Percentiles rank a stretch among this genome's conserved stretches.
These are phyloP conservation scores for Coniochaeta sp. DNA, from an alignment of 2,329 filamentous ascomycete species.

Conservation along the genomic window DNA sequence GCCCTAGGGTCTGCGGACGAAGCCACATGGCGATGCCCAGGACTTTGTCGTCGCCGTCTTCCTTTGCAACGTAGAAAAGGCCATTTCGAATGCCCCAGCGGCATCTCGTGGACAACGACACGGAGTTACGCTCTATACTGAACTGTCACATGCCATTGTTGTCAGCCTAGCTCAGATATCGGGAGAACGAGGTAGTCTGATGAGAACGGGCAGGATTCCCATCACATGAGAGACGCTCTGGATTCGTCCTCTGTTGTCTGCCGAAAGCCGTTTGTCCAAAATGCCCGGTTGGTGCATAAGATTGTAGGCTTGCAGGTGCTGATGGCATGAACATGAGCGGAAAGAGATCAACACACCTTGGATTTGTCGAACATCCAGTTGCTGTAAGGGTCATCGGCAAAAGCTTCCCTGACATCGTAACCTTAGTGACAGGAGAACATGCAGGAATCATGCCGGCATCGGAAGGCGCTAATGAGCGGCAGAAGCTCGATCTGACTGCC, in stretches of 20 bases:
- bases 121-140: slow-evolving; percentile 50
- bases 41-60: slow-evolving; percentile 43
- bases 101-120: slow-evolving; percentile 58
- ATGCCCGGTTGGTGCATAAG: not conserved
- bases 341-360: slow-evolving; percentile 32
- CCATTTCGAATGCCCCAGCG: slow-evolving; percentile 63
- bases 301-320: not conserved
- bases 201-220: not conserved
- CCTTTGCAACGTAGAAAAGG: slow-evolving; percentile 63
- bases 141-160: slow-evolving; percentile 33
- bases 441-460: not conserved
- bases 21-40: slow-evolving; percentile 70
- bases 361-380: slow-evolving; percentile 55
- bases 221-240: not conserved
- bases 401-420: slow-evolving; percentile 36
- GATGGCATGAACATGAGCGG: not conserved
- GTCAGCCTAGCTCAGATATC: not conserved
- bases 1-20: slow-evolving; percentile 39
- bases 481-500: not conserved
- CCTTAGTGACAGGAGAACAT: not conserved
- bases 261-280: not conserved
- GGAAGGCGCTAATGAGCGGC: not conserved
- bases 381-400: slow-evolving; percentile 60
- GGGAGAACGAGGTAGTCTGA: slow-evolving; percentile 4
- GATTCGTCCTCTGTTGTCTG: not conserved